Conservation (phyloP, 306 rosid genomes). For the Fragaria nilgerrensis region DNA sequence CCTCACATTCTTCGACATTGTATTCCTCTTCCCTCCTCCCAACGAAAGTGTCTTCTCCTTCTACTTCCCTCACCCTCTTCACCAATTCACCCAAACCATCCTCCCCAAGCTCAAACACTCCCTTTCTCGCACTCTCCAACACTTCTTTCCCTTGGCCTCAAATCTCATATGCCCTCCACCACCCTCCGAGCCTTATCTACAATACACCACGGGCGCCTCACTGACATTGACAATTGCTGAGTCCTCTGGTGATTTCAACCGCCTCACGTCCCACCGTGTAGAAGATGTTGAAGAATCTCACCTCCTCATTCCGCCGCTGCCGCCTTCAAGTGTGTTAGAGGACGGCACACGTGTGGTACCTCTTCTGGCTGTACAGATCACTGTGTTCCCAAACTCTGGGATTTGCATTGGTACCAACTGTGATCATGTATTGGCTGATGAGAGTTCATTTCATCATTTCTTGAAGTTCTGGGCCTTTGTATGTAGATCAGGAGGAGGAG, state of each 20-base stretch:
- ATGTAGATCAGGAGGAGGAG: not conserved
- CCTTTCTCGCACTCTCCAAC: not conserved
- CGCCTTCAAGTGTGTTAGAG: not conserved
- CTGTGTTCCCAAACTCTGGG: not conserved
- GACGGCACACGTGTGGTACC: not conserved
- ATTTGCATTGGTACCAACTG: not conserved
- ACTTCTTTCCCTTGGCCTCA: not conserved
- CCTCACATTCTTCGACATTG: not conserved
- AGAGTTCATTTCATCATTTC: slow-evolving; percentile 1
- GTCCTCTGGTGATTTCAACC: not conserved
- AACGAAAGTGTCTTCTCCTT: not conserved
- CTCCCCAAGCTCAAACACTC: not conserved
- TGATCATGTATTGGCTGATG: not conserved
- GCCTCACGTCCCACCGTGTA: not conserved
- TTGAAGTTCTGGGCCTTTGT: not conserved
- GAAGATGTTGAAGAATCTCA: not conserved
- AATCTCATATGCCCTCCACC: not conserved
- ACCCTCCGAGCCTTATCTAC: not conserved
- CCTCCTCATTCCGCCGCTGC: not conserved
- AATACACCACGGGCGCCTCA: not conserved
- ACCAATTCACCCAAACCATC: not conserved
- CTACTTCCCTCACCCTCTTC: not conserved
- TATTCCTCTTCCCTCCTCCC: not conserved
- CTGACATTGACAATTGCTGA: not conserved
- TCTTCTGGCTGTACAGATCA: not conserved